phyloP scores from a whole-genome alignment of 257 asterid species.

The Solanum chaucha region DNA sequence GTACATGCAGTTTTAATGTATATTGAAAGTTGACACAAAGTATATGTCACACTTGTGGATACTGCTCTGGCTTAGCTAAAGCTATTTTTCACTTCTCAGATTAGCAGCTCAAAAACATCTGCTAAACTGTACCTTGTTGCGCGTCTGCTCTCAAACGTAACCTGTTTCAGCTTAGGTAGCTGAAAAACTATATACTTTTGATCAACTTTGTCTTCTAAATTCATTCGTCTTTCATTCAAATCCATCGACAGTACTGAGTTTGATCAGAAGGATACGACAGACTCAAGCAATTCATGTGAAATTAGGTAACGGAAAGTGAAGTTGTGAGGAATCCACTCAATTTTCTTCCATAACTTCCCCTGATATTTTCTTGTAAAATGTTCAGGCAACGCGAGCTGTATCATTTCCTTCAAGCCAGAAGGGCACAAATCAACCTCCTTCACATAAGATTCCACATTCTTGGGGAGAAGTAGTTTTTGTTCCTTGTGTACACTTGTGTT shows the following conservation, averaged over 20 bases:
- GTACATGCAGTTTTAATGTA: neutral
- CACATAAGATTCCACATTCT: slow-evolving; percentile 49
- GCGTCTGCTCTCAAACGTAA: neutral
- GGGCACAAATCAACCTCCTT: slow-evolving; percentile 54
- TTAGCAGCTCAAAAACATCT: neutral
- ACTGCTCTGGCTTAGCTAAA: neutral
- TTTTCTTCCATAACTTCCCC: slow-evolving; percentile 46
- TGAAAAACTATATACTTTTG: neutral
- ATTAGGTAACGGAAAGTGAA: slow-evolving; percentile 58
- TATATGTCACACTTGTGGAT: neutral
- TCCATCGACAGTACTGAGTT: neutral
- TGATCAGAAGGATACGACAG: neutral
- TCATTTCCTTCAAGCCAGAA: slow-evolving; percentile 40
- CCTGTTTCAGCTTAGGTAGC: neutral
- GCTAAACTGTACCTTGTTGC: neutral
- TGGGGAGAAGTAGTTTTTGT: slow-evolving; percentile 52
- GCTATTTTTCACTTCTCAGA: neutral
- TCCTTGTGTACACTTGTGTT: slow-evolving; percentile 50
- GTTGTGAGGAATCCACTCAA: slow-evolving; percentile 60
- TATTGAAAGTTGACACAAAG: neutral
- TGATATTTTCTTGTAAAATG: slow-evolving; percentile 13
- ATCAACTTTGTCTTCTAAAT: neutral
- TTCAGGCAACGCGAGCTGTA: slow-evolving; percentile 42
- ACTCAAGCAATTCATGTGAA: slow-evolving; percentile 38
- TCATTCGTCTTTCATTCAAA: neutral